Evolutionary conservation across 2,329 filamentous ascomycete genomes (phyloP).

Genomic region (Teratosphaeriaceae sp.): DNA sequence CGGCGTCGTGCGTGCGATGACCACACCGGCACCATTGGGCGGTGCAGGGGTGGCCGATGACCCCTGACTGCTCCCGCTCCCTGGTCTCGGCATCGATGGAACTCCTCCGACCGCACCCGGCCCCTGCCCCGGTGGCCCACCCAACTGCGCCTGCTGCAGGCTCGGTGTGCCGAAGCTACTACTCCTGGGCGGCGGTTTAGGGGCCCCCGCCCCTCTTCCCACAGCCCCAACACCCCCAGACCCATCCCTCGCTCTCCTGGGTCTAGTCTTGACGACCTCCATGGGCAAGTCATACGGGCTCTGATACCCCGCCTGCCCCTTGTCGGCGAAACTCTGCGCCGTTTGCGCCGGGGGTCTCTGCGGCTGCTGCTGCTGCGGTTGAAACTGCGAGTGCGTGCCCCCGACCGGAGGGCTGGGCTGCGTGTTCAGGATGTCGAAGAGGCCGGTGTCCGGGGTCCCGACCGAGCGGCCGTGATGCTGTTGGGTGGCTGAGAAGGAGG

Average conservation of each 20-base stretch:
- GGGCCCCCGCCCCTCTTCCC: constrained; percentile 18
- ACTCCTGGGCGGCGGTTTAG: constrained; percentile 51
- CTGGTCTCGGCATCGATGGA: neutral
- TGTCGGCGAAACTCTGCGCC: constrained; percentile 78
- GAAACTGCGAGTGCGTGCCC: constrained; percentile 2
- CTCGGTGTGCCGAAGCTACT: constrained; percentile 46
- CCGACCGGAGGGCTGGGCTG: constrained; percentile 2
- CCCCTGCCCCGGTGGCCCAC: constrained; percentile 4
- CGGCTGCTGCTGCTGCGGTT: constrained; percentile 20
- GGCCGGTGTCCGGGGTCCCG: constrained; percentile 28
- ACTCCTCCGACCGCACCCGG: neutral
- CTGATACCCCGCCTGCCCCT: constrained; percentile 83
- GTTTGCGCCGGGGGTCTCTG: constrained; percentile 44
- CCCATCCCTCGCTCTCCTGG: constrained; percentile 45
- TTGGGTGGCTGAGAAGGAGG: constrained; percentile 8
- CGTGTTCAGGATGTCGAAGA: constrained; percentile 27
- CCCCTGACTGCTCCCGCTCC: neutral
- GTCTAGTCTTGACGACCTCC: constrained; percentile 65
- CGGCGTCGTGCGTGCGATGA: constrained; percentile 16
- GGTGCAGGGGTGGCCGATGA: neutral
- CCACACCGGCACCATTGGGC: constrained; percentile 1
- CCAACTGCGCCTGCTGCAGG: neutral
- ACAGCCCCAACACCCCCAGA: constrained; percentile 7
- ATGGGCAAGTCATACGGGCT: constrained; percentile 95
- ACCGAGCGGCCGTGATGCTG: constrained; percentile 22